Evolutionary conservation across 495 filamentous ascomycete genomes (phyloP).

Genomic region (Corynascus novoguineensis): DNA sequence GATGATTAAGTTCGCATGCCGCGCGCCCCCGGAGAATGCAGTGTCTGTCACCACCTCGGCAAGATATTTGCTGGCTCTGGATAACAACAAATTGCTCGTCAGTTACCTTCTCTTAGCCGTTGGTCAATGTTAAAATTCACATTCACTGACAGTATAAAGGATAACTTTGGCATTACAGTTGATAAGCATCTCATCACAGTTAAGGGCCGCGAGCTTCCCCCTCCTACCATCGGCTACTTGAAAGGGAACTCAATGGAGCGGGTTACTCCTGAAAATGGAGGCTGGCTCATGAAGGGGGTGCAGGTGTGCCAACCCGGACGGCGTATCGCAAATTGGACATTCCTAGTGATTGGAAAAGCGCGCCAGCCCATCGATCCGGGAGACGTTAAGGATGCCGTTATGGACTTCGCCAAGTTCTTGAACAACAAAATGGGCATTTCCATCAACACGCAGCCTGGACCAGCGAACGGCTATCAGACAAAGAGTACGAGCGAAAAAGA

Average conservation of each 20-base stretch:
- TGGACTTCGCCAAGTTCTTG: conserved; percentile 32
- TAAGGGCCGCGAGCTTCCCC: conserved; percentile 52
- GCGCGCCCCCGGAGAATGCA: conserved; percentile 60
- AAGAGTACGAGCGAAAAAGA: not conserved
- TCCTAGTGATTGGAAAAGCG: conserved; percentile 10
- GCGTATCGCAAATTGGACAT: conserved; percentile 33
- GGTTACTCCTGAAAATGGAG: conserved; percentile 24
- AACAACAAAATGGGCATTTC: conserved; percentile 31
- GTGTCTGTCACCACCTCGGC: conserved; percentile 56
- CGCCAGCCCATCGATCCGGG: too few species aligned
- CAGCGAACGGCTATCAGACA: not conserved
- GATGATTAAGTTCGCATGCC: conserved; percentile 69
- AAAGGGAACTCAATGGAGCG: conserved; percentile 11
- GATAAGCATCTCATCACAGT: conserved; percentile 57
- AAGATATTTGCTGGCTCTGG: conserved; percentile 33
- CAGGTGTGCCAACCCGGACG: conserved; percentile 30
- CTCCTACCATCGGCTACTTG: conserved; percentile 52
- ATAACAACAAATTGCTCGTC: conserved; percentile 33
- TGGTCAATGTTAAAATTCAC: not conserved
- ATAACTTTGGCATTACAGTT: conserved; percentile 52
- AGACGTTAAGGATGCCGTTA: conserved; percentile 27
- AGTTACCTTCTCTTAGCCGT: not conserved
- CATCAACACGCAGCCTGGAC: conserved; percentile 20
- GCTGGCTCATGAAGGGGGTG: conserved; percentile 36
- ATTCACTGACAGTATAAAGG: conserved; percentile 16